These are phyloP conservation scores for Cavenderia fasciculata DNA, from an alignment of 78 protist species.

Conservation along the genomic window DNA sequence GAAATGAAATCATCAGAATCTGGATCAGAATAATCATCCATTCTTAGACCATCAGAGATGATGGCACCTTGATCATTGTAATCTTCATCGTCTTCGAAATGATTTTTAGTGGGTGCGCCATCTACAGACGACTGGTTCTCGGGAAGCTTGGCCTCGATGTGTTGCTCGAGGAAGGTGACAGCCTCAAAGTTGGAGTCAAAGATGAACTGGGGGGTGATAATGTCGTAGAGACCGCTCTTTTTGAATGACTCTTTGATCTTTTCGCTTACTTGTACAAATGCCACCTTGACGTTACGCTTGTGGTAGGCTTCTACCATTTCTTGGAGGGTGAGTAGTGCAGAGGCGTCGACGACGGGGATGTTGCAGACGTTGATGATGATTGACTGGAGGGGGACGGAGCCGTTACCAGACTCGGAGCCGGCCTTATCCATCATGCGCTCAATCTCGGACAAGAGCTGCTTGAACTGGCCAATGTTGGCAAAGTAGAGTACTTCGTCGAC, in stretches of 20 bases:
- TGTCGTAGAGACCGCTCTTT: conserved; percentile 60
- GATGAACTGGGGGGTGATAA: conserved; percentile 54
- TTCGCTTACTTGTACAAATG: conserved; percentile 69
- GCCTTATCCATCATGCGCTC: conserved; percentile 75
- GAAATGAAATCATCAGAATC: conserved; percentile 62
- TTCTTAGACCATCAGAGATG: conserved; percentile 34
- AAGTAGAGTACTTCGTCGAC: conserved; percentile 72
- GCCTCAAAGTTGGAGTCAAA: conserved; percentile 72
- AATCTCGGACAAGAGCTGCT: conserved; percentile 63
- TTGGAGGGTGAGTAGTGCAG: conserved; percentile 51
- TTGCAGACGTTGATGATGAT: conserved; percentile 73
- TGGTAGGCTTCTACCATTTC: conserved; percentile 78
- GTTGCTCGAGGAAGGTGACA: conserved; percentile 41
- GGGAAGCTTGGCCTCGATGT: background rate
- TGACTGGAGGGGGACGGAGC: conserved; percentile 57
- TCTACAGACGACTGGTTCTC: background rate
- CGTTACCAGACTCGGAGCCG: conserved; percentile 25
- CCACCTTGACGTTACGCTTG: conserved; percentile 49
- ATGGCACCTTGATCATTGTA: conserved; percentile 44
- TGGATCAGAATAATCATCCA: conserved; percentile 60
- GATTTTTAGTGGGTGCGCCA: background rate
- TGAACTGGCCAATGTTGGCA: conserved; percentile 73
- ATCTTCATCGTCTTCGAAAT: conserved; percentile 14
- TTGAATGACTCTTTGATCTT: conserved; percentile 69
- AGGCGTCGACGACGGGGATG: conserved; percentile 72